Evolutionary conservation across 106 monocot species (phyloP).

Genomic region (Agapanthus africanus): DNA sequence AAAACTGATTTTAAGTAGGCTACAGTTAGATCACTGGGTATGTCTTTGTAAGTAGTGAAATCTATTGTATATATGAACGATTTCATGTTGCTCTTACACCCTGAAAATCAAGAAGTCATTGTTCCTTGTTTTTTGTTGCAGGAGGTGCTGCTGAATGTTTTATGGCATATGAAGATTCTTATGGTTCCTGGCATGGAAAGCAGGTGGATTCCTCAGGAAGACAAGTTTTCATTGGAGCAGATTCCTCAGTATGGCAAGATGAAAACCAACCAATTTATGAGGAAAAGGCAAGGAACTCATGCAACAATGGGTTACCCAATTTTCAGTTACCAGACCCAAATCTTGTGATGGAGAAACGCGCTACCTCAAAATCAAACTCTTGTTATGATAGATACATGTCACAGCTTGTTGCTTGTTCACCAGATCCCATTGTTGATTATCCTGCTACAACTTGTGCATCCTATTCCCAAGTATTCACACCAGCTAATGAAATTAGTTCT

Average conservation of each 20-base stretch:
- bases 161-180: constrained; percentile 14
- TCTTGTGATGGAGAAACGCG: constrained; percentile 2
- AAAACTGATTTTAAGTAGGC: background rate
- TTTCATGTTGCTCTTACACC: background rate
- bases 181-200: constrained; percentile 22
- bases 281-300: constrained; percentile 3
- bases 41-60: background rate
- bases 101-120: background rate
- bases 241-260: constrained; percentile 13
- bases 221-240: constrained; percentile 6
- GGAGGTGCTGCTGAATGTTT: constrained; percentile 16
- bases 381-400: constrained; percentile 38
- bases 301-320: constrained; percentile 9
- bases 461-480: constrained; percentile 5
- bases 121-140: background rate
- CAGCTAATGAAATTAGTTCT: constrained; percentile 7
- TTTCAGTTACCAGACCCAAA: constrained; percentile 9
- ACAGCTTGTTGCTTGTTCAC: constrained; percentile 31
- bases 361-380: constrained; percentile 8
- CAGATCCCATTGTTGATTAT: constrained; percentile 10
- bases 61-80: background rate
- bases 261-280: constrained; percentile 1
- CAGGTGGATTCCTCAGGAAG: constrained; percentile 4
- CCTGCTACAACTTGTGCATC: constrained; percentile 13
- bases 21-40: background rate